Percentiles rank a stretch among this genome's conserved stretches.
phyloP scores from a whole-genome alignment of 768 basidiomycete species.

The Pholiota molesta region DNA sequence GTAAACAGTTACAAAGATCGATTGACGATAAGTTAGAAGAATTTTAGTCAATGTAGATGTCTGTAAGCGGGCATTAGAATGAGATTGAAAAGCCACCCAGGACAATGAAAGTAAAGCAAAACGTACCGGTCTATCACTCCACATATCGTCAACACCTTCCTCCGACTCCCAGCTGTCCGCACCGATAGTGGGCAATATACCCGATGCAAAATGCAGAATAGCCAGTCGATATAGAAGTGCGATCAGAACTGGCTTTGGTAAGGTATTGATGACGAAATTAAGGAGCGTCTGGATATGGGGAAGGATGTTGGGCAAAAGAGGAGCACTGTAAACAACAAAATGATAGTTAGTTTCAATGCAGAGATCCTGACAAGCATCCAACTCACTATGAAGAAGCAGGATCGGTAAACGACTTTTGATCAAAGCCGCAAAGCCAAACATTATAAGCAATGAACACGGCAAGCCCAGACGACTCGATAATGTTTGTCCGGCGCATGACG shows the following conservation, averaged over 20 bases:
- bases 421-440: slow-evolving; percentile 87
- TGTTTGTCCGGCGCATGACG: slow-evolving; percentile 83
- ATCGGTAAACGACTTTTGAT: slow-evolving; percentile 71
- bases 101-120: neutral
- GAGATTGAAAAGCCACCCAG: neutral
- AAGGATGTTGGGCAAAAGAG: slow-evolving; percentile 76
- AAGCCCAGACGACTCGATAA: slow-evolving; percentile 88
- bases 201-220: slow-evolving; percentile 80
- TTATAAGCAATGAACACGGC: slow-evolving; percentile 90
- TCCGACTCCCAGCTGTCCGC: slow-evolving; percentile 79
- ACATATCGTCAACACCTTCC: slow-evolving; percentile 60
- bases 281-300: slow-evolving; percentile 79
- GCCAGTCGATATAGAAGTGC: slow-evolving; percentile 80
- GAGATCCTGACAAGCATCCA: neutral
- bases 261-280: slow-evolving; percentile 82
- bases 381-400: slow-evolving; percentile 79
- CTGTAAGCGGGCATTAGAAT: slow-evolving; percentile 36
- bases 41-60: slow-evolving; percentile 77
- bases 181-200: slow-evolving; percentile 83
- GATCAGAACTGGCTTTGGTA: slow-evolving; percentile 83
- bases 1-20: slow-evolving; percentile 85
- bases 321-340: slow-evolving; percentile 50
- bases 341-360: slow-evolving; percentile 2
- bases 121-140: slow-evolving; percentile 76
- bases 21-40: slow-evolving; percentile 80